Evolutionary conservation across 257 asterid genomes (phyloP), one percentile per base, ranked within the genome.

Genomic region (Vinca minor): DNA sequence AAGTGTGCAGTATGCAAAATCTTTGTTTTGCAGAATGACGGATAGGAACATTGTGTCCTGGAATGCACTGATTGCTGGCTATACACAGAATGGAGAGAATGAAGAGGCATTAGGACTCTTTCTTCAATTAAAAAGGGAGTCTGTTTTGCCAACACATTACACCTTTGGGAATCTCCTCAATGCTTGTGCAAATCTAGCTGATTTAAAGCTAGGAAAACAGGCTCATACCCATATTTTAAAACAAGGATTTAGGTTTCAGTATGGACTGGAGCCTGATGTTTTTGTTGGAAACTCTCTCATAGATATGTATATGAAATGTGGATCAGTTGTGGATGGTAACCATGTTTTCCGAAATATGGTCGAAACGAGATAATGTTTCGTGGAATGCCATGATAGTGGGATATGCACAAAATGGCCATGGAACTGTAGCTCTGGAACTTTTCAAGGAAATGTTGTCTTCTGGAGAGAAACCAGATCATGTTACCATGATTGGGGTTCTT

Each of bases 241-340:
- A 49, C 66, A 62, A 13, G 66, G 66, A 18, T 62, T 71, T 55
- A 35, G 28, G 55, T 47, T 59, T 46, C 58, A 48, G 59, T n/a
- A 29, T 59, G 76, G 67, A 23, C 58, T 56, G 2, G 71, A 25
- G 56, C n/a, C 58, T 18, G 76, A 71, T 39, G 59, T 71, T 58
- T 62, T 71, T 36, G 76, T 71, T 28, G 76, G 76, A 58, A 71
- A 68, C 50, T 57, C 76, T 47, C 76, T 71, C 17, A 71, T 65
- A 64, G 76, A 71, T 68, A 71, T 71, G 76, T 71, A 71, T 48
- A 64, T 68, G 63, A 71, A 71, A 65, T 71, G 76, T 59, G 76
- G 71, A 36, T 55, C 64, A 57, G 67, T 71, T 38, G 48, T 45
- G 36, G 76, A 44, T 25, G 71, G 67, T 39, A 71, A 36, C 31